Evolutionary conservation across 2,329 filamentous ascomycete genomes (phyloP), one percentile per base, ranked within the genome.

Genomic region (Graphilbum ipis-grandicollis): DNA sequence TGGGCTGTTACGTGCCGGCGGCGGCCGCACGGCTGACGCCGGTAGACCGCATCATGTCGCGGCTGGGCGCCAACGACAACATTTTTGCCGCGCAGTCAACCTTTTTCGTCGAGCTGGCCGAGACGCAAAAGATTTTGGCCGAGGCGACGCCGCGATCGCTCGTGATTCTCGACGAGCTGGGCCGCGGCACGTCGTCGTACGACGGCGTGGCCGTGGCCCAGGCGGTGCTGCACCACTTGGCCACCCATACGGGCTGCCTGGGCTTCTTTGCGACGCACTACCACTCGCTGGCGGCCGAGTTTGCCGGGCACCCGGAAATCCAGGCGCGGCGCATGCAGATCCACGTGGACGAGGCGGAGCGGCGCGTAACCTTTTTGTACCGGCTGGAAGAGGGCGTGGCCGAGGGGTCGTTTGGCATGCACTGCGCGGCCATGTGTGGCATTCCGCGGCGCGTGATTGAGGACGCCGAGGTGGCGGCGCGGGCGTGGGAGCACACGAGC

Each of bases 221-320:
- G 55, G 84, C 90, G 1, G 90, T 98, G 0, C 69, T 98, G n/a
- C 90, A 98, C 52, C 88, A 98, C 47, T 73, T 96, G 14, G 86
- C 88, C 8, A 82, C 82, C 4, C 85, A 96, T 48, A 81, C 94
- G 36, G 90, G 90, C 36, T 93, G 88, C 36, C 62, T 93, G 3
- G 90, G 90, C 26, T 96, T 93, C 69, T 98, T 98, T 50, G 90
- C 90, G 1, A 98, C 90, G 0, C 90, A 98, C 52, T 98, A 98
- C 56, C 90, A 94, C 53, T 90, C 81, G 2, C 70, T 98, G 1
- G 86, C 88, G 0, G 77, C 82, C 0, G 90, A 98, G 54, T 98
- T 96, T 50, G 75, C 79, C 45, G 68, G 70, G 14, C 90, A 98
- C 48, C 86, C 90, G 0, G 86, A 98, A 57, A 81, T 98, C 39